A percentile compares a stretch with the other conserved stretches of the same genome.
Conservation (phyloP, 2,329 filamentous ascomycete genomes). For the Xylariaceae sp. region DNA sequence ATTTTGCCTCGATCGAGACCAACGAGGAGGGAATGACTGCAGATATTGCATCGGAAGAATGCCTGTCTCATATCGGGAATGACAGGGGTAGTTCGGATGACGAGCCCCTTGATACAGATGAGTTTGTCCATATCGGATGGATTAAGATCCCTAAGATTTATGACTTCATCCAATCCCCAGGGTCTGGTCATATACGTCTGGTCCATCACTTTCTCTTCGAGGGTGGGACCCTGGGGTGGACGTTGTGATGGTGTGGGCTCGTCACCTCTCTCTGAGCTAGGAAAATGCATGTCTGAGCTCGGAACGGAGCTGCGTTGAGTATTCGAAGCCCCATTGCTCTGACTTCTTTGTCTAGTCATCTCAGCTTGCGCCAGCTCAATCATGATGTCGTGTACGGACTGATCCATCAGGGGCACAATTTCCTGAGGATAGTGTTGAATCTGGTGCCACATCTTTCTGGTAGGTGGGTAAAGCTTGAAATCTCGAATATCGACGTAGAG, state of each 20-base stretch:
- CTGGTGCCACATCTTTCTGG: constrained; percentile 92
- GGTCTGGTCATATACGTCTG: constrained; percentile 83
- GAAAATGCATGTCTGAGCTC: constrained; percentile 74
- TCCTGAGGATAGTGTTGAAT: constrained; percentile 92
- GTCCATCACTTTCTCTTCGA: constrained; percentile 78
- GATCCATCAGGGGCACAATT: constrained; percentile 95
- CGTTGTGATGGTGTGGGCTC: constrained; percentile 42
- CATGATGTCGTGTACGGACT: constrained; percentile 89
- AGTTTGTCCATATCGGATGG: constrained; percentile 95
- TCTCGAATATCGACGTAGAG: constrained; percentile 88
- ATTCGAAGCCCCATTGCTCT: constrained; percentile 34
- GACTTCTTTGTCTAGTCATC: constrained; percentile 62
- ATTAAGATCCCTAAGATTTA: constrained; percentile 92
- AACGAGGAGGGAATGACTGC: constrained; percentile 86
- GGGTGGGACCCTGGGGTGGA: constrained; percentile 50
- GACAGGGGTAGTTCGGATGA: constrained; percentile 92
- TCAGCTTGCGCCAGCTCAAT: constrained; percentile 82
- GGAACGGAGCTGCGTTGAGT: constrained; percentile 56
- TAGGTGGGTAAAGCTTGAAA: constrained; percentile 88
- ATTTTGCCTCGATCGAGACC: constrained; percentile 96
- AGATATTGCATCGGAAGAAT: constrained; percentile 93
- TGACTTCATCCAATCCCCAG: constrained; percentile 80
- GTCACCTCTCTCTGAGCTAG: constrained; percentile 73
- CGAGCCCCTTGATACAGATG: constrained; percentile 89
- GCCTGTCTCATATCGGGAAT: constrained; percentile 99